Base-by-base conservation (phyloP, 2,329 filamentous ascomycete genomes). In the Penicillium sp. region DNA sequence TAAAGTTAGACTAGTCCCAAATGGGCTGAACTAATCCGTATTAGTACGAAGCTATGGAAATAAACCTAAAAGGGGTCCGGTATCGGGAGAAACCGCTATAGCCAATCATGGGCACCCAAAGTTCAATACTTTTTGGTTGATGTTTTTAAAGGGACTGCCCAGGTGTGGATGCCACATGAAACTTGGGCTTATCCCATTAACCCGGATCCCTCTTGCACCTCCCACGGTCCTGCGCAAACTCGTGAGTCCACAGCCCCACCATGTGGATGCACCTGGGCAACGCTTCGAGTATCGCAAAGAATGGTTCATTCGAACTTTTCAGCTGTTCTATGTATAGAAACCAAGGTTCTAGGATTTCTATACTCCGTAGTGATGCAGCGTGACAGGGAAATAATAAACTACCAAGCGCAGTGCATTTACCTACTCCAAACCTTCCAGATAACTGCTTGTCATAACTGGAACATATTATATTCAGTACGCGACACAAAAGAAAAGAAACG, bases 291-390 rank as follows among this genome's bases (percentile, higher is more conserved):
- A 17, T 37, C 15, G 21, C 17, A 39, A 45, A 32, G 26, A 35
- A 34, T 45, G 49, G 47, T 49, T 58, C 49, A 48, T n/a, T 39
- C 44, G 31, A 46, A 34, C 24, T 38, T 48, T 48, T 52, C 38
- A 46, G 8, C 17, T 19, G 22, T 44, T 43, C 54, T 55, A 55
- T 51, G 38, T 53, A 53, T 51, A 55, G 54, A 43, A 39, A 42
- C 4, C 32, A 47, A 10, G 39, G 1, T 8, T 13, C 15, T 15
- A 2, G 1, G 29, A 10, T 37, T 29, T 28, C 33, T 38, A 24
- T 24, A 24, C 6, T 7, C 22, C 22, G 13, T 13, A 32, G 5
- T 48, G 32, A 35, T 7, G 31, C 28, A 17, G 17, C 17, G 2
- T 17, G 17, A 2, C 17, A 19, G 4, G 6, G 7, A 12, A 17